Percentiles rank a stretch among this genome's conserved stretches.
Conservation (phyloP, 2,329 filamentous ascomycete genomes). For the Sordariomycetes sp. region DNA sequence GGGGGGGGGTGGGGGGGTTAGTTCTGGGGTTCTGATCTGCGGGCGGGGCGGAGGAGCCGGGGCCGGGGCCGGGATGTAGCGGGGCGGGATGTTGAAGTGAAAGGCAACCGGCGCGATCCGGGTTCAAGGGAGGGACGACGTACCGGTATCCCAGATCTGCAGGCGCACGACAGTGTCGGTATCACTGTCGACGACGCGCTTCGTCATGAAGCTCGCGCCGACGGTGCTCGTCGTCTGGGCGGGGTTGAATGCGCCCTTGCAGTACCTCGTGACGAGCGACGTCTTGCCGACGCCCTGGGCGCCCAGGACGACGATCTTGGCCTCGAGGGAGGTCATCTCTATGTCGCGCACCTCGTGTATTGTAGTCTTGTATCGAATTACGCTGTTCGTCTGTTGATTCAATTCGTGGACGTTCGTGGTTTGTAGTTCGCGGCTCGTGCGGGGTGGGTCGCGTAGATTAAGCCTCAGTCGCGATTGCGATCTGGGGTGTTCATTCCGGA, state of each 20-base stretch:
- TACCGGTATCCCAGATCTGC: constrained; percentile 89
- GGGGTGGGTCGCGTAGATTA: no score
- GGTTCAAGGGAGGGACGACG: constrained; percentile 4
- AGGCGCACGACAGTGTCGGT: constrained; percentile 79
- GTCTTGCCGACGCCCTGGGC: constrained; percentile 72
- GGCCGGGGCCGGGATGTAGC: constrained; percentile 4
- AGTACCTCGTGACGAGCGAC: constrained; percentile 62
- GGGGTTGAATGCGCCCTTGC: constrained; percentile 58
- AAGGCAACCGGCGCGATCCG: no score
- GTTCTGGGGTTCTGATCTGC: background rate
- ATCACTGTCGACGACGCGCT: constrained; percentile 69
- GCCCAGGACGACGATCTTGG: constrained; percentile 71
- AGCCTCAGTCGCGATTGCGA: no score
- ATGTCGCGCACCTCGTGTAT: background rate
- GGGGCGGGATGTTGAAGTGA: background rate
- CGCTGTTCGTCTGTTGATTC: no score
- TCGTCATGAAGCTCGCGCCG: constrained; percentile 68
- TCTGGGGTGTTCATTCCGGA: no score
- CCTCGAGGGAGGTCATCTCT: constrained; percentile 49
- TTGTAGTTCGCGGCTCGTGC: no score
- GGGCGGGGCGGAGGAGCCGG: constrained; percentile 4
- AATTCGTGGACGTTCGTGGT: no score
- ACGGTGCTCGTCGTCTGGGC: constrained; percentile 57
- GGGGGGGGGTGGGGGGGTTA: constrained; percentile 34
- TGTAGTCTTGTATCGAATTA: no score